A percentile compares a stretch with the other conserved stretches of the same genome.
These are phyloP conservation scores for Penicillium pulvis DNA, from an alignment of 495 filamentous ascomycete genomes.

Conservation along the genomic window DNA sequence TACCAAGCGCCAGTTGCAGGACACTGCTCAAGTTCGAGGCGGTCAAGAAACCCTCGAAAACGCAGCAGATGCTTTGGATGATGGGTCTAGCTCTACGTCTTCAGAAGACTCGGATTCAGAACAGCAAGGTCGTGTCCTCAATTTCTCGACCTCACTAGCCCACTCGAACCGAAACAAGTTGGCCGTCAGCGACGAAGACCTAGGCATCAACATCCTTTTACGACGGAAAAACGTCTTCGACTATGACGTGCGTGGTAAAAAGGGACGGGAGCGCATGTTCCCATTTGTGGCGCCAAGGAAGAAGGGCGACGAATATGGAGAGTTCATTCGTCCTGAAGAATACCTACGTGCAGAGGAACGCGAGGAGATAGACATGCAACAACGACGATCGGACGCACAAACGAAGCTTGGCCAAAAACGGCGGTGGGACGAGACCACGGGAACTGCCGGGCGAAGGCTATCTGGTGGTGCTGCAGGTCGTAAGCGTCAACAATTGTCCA, in stretches of 20 bases:
- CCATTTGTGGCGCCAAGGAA: slow-evolving; percentile 79
- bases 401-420: slow-evolving; percentile 87
- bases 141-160: slow-evolving; percentile 78
- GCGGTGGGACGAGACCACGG: slow-evolving; percentile 77
- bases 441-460: slow-evolving; percentile 38
- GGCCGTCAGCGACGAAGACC: slow-evolving; percentile 77
- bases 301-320: slow-evolving; percentile 88
- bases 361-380: slow-evolving; percentile 71
- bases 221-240: slow-evolving; percentile 86
- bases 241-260: slow-evolving; percentile 90
- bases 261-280: slow-evolving; percentile 90
- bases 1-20: slow-evolving; percentile 76
- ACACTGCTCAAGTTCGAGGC: slow-evolving; percentile 68
- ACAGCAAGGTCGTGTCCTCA: slow-evolving; percentile 88
- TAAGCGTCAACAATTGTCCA: slow-evolving; percentile 47
- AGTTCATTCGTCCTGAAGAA: slow-evolving; percentile 89
- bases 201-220: slow-evolving; percentile 89
- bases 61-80: slow-evolving; percentile 78
- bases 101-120: slow-evolving; percentile 89
- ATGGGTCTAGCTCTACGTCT: slow-evolving; percentile 77
- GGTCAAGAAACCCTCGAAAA: slow-evolving; percentile 65
- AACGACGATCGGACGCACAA: slow-evolving; percentile 52
- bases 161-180: slow-evolving; percentile 81
- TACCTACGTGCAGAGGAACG: slow-evolving; percentile 92
- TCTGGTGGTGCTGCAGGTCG: slow-evolving; percentile 34